Percentiles rank a stretch among this genome's conserved stretches.
Evolutionary conservation across 306 rosid species (phyloP).

Genomic region (Sophora flavescens): DNA sequence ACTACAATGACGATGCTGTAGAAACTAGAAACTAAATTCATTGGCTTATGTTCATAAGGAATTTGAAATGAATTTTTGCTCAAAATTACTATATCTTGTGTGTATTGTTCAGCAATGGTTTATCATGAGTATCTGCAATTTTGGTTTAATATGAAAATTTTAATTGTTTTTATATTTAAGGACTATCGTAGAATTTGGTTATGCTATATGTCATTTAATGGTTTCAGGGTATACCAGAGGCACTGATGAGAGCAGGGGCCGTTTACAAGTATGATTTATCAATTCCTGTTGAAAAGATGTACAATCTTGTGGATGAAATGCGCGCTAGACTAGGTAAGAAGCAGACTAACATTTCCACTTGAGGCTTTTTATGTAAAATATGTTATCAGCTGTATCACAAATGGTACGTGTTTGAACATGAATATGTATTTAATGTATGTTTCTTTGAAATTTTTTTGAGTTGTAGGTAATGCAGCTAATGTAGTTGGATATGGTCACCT

Average conservation of each 20-base stretch:
- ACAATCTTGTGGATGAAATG: constrained; percentile 81
- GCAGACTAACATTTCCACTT: constrained; percentile 2
- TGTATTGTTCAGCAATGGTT: constrained; percentile 18
- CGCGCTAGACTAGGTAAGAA: constrained; percentile 77
- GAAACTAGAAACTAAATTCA: constrained; percentile 24
- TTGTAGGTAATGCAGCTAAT: constrained; percentile 69
- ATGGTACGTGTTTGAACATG: constrained; percentile 25
- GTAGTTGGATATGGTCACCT: constrained; percentile 92
- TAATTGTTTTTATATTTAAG: neutral
- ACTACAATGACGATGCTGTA: neutral
- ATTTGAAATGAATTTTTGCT: neutral
- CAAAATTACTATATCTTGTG: neutral
- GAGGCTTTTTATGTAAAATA: neutral
- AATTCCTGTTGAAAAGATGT: constrained; percentile 80
- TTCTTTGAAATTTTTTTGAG: neutral
- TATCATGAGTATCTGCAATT: constrained; percentile 9
- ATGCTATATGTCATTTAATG: neutral
- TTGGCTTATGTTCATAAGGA: constrained; percentile 7
- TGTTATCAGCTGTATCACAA: constrained; percentile 19
- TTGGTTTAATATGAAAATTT: neutral
- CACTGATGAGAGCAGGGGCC: constrained; percentile 88
- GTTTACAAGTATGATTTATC: constrained; percentile 91
- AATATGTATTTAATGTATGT: neutral
- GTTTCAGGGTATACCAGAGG: constrained; percentile 87
- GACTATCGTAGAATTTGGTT: constrained; percentile 5